Conservation (phyloP, 2,329 filamentous ascomycete genomes). For the Byssochlamys sp. region DNA sequence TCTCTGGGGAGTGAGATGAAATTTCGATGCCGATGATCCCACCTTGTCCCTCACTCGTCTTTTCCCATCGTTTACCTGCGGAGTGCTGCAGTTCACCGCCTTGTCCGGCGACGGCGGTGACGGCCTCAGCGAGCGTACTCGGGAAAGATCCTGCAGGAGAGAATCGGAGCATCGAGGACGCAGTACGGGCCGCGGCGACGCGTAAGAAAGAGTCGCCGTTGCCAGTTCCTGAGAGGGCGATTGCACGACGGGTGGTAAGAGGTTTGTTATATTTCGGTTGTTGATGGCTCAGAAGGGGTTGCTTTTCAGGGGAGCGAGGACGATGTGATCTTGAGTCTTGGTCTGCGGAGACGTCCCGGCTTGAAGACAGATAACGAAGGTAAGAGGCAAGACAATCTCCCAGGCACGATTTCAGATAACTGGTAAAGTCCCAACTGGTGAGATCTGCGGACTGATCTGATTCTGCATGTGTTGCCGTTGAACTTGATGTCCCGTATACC, state of each 20-base stretch:
- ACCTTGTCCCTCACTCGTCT: conserved; percentile 68
- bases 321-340: conserved; percentile 1
- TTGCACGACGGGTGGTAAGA: conserved; percentile 24
- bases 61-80: conserved; percentile 63
- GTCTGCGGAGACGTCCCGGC: background rate
- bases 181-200: conserved; percentile 59
- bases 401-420: conserved; percentile 4
- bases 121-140: conserved; percentile 45
- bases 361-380: background rate
- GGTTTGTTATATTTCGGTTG: conserved; percentile 2
- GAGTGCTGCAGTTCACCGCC: conserved; percentile 64
- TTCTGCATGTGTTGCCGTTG: background rate
- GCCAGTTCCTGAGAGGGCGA: conserved; percentile 67
- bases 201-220: conserved; percentile 84
- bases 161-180: conserved; percentile 64
- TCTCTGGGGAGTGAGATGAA: conserved; percentile 18
- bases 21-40: conserved; percentile 68
- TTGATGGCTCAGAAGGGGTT: background rate
- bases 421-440: background rate
- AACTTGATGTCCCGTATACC: background rate
- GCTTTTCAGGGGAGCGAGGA: background rate
- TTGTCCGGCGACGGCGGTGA: conserved; percentile 58
- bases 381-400: conserved; percentile 10
- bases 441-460: background rate
- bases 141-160: conserved; percentile 25